Percentiles rank a stretch among this genome's conserved stretches.
Conservation (phyloP, 352 stramenopile genomes). For the Pilasporangium apinafurcum region DNA sequence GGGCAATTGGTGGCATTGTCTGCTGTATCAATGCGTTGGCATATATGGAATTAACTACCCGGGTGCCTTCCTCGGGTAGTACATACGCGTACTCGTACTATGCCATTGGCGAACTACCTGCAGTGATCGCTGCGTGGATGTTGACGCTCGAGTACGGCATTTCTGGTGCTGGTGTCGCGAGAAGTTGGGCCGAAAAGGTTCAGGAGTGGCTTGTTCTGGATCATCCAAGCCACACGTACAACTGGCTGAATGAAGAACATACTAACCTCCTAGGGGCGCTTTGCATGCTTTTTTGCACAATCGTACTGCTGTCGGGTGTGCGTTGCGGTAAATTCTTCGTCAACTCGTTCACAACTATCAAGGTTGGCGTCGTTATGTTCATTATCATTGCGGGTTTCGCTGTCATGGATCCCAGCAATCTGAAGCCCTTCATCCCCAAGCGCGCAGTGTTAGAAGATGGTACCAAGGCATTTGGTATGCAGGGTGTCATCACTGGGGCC, state of each 20-base stretch:
- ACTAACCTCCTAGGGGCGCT: conserved; percentile 18
- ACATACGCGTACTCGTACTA: conserved; percentile 81
- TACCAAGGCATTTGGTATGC: conserved; percentile 6
- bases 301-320: conserved; percentile 38
- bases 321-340: conserved; percentile 56
- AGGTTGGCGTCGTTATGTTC: conserved; percentile 56
- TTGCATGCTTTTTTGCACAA: conserved; percentile 27
- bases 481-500: conserved; percentile 45
- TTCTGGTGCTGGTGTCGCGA: conserved; percentile 60
- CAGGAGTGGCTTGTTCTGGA: conserved; percentile 13
- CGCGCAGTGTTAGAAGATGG: background rate
- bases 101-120: conserved; percentile 67
- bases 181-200: conserved; percentile 79
- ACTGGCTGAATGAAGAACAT: conserved; percentile 12
- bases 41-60: conserved; percentile 54
- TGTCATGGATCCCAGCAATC: conserved; percentile 47
- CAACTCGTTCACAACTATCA: conserved; percentile 44
- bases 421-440: conserved; percentile 50
- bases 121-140: conserved; percentile 47
- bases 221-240: conserved; percentile 1
- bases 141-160: conserved; percentile 78
- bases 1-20: conserved; percentile 34
- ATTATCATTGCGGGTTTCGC: conserved; percentile 68
- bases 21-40: conserved; percentile 38
- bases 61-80: conserved; percentile 59